A percentile compares a stretch with the other conserved stretches of the same genome.
Evolutionary conservation across 2,329 filamentous ascomycete genomes (phyloP).

Genomic region (Trichoderma simmonsii): DNA sequence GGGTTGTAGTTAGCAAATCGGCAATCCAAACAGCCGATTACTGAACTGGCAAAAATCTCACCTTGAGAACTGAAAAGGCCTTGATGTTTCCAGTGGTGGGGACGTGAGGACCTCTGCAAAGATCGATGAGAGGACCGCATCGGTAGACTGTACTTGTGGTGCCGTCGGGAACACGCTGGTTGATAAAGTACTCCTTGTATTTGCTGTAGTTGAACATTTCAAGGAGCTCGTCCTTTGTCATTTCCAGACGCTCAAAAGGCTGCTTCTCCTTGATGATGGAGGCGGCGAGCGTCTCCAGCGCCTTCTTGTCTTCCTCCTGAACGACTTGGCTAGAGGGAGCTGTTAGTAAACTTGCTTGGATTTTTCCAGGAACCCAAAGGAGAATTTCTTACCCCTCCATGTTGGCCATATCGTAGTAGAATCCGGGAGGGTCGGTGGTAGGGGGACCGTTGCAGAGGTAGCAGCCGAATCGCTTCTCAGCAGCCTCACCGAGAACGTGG

Average conservation of each 20-base stretch:
- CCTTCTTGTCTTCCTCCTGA: conserved; percentile 81
- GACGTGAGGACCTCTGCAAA: conserved; percentile 93
- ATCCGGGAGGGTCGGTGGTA: conserved; percentile 71
- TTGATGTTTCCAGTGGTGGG: conserved; percentile 89
- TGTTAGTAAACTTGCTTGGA: background rate
- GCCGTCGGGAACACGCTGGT: conserved; percentile 65
- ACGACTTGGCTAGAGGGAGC: conserved; percentile 58
- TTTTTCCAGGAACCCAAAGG: background rate
- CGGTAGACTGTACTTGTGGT: conserved; percentile 92
- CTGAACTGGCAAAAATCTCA: conserved; percentile 21
- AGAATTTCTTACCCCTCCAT: conserved; percentile 36
- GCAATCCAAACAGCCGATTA: background rate
- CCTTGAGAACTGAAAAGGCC: conserved; percentile 88
- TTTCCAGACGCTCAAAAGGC: conserved; percentile 81
- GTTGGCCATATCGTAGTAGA: conserved; percentile 94
- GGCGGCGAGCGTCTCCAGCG: conserved; percentile 74
- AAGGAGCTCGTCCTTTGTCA: conserved; percentile 86
- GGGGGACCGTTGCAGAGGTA: conserved; percentile 91
- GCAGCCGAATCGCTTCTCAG: conserved; percentile 86
- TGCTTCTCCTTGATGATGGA: conserved; percentile 96
- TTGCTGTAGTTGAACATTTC: conserved; percentile 98
- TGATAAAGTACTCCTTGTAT: conserved; percentile 98
- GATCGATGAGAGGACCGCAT: conserved; percentile 89
- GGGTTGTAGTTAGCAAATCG: conserved; percentile 37
- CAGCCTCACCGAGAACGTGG: conserved; percentile 92